Conservation (phyloP, 2,329 filamentous ascomycete species). For the Sarocladiaceae sp. region DNA sequence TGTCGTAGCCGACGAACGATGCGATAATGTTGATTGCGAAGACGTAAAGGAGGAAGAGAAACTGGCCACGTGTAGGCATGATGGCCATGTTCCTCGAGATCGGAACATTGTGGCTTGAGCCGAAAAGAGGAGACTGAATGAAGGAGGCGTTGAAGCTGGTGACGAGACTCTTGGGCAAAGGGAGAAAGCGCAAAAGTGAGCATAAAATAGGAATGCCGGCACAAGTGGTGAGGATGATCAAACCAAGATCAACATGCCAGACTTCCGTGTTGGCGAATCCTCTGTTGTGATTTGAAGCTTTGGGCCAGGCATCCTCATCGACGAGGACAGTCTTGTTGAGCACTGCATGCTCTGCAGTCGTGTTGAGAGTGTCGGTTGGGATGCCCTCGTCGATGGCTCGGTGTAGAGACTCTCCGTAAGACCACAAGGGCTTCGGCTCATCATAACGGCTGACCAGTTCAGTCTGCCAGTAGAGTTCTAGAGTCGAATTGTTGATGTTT, state of each 20-base stretch:
- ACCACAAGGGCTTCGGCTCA: slow-evolving; percentile 13
- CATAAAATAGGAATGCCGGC: slow-evolving; percentile 14
- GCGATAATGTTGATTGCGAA: slow-evolving; percentile 29
- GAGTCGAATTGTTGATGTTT: not conserved
- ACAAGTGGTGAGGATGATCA: slow-evolving; percentile 10
- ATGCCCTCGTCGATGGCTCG: not conserved
- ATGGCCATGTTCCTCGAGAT: slow-evolving; percentile 12
- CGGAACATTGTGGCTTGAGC: slow-evolving; percentile 13
- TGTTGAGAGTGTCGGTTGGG: slow-evolving; percentile 6
- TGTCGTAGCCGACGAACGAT: slow-evolving; percentile 21
- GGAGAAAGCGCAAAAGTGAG: slow-evolving; percentile 25
- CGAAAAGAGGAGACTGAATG: slow-evolving; percentile 16
- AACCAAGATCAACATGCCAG: slow-evolving; percentile 10
- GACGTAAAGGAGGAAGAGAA: slow-evolving; percentile 32
- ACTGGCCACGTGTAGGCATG: slow-evolving; percentile 32
- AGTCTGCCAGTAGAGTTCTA: slow-evolving; percentile 18
- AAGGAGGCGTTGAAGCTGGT: slow-evolving; percentile 14
- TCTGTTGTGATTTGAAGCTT: slow-evolving; percentile 11
- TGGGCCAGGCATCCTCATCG: slow-evolving; percentile 11
- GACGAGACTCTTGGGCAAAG: slow-evolving; percentile 12
- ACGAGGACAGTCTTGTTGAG: slow-evolving; percentile 13
- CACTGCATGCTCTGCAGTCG: not conserved
- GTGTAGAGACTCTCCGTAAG: slow-evolving; percentile 13
- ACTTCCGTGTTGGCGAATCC: slow-evolving; percentile 12
- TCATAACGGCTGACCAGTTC: slow-evolving; percentile 14